phyloP scores from a whole-genome alignment of 2,329 filamentous ascomycete species.

The Hymenotorrendiella dingleyae region DNA sequence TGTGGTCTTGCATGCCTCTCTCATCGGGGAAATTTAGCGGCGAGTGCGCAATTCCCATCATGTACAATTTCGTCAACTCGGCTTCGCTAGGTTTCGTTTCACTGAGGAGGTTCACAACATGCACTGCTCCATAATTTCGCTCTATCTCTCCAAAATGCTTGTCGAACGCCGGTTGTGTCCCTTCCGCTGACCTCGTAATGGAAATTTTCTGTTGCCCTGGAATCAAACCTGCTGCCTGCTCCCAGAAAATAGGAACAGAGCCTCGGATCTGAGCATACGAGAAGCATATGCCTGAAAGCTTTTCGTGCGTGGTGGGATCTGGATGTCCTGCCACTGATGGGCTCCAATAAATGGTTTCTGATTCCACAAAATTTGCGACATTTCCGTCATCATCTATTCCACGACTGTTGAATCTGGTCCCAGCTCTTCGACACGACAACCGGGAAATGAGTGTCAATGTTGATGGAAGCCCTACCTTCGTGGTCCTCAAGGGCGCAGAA shows the following conservation, averaged over 20 bases:
- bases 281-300: constrained; percentile 60
- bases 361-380: constrained; percentile 98
- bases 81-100: constrained; percentile 80
- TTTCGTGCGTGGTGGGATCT: constrained; percentile 19
- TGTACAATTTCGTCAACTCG: constrained; percentile 75
- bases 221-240: constrained; percentile 80
- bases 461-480: constrained; percentile 68
- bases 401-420: constrained; percentile 93
- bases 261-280: constrained; percentile 92
- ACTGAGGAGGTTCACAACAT: constrained; percentile 91
- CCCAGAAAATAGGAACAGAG: constrained; percentile 95
- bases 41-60: constrained; percentile 68
- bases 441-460: constrained; percentile 86
- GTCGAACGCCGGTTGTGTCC: constrained; percentile 89
- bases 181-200: constrained; percentile 80
- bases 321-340: constrained; percentile 41
- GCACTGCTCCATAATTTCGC: constrained; percentile 79
- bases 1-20: constrained; percentile 58
- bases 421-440: constrained; percentile 82
- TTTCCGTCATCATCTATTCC: constrained; percentile 97
- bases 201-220: constrained; percentile 93
- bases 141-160: constrained; percentile 90
- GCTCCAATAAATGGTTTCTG: constrained; percentile 87
- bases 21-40: constrained; percentile 58
- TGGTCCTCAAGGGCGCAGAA: constrained; percentile 61